Conservation (phyloP, 225 moss, liverwort and hornwort species). For the Sphagnum contortum region DNA sequence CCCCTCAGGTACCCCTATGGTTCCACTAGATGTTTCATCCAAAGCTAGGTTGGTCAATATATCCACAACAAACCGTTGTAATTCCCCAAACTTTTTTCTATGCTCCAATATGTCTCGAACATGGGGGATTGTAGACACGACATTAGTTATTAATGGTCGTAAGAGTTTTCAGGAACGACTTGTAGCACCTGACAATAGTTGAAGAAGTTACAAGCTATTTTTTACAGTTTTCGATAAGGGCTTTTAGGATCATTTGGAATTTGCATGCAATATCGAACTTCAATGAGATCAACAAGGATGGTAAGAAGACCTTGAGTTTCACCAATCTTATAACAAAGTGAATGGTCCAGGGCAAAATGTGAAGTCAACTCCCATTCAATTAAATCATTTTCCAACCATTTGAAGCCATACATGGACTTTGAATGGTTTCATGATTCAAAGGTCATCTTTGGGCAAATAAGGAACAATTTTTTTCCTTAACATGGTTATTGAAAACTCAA, state of each 20-base stretch:
- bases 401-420: slow-evolving; percentile 3
- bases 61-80: slow-evolving; percentile 47
- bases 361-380: slow-evolving; percentile 6
- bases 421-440: too few relatives aligned
- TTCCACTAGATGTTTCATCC: slow-evolving; percentile 34
- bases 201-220: slow-evolving; percentile 47
- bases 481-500: neutral
- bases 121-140: slow-evolving; percentile 59
- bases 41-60: slow-evolving; percentile 54
- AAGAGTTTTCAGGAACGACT: slow-evolving; percentile 41
- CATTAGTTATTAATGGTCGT: slow-evolving; percentile 42
- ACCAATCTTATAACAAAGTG: slow-evolving; percentile 48
- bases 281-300: slow-evolving; percentile 36
- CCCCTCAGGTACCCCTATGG: slow-evolving; percentile 71
- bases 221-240: slow-evolving; percentile 20
- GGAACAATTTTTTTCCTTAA: too few relatives aligned
- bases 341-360: slow-evolving; percentile 28
- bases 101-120: slow-evolving; percentile 52
- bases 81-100: slow-evolving; percentile 8
- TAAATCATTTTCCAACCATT: slow-evolving; percentile 5
- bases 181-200: slow-evolving; percentile 25
- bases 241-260: neutral
- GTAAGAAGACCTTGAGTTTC: slow-evolving; percentile 51
- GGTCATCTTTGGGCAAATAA: too few relatives aligned
- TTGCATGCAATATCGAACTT: slow-evolving; percentile 9